Percentiles rank a stretch among this genome's conserved stretches.
These are phyloP conservation scores for Terana coerulea DNA, from an alignment of 768 basidiomycete species.

Conservation along the genomic window DNA sequence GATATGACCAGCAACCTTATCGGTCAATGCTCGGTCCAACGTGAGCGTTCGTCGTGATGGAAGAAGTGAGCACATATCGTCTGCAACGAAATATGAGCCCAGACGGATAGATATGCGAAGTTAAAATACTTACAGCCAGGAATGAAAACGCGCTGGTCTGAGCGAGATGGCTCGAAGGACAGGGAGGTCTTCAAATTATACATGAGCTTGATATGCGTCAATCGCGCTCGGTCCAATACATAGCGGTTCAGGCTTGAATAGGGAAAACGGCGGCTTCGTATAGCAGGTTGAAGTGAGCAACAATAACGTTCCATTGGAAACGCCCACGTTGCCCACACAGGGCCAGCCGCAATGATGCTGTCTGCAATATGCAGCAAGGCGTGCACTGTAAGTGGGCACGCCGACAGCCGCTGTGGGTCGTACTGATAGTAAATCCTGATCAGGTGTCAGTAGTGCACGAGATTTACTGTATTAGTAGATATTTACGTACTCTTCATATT, in stretches of 20 bases:
- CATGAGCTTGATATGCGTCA: conserved; percentile 14
- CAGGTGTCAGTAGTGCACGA: neutral
- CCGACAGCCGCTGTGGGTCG: conserved; percentile 17
- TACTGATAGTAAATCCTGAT: conserved; percentile 28
- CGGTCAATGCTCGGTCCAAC: neutral
- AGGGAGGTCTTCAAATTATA: neutral
- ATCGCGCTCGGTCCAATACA: conserved; percentile 9
- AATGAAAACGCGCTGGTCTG: neutral
- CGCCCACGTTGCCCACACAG: conserved; percentile 27
- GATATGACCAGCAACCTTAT: no score
- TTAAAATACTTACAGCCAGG: neutral
- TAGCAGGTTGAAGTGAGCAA: conserved; percentile 17
- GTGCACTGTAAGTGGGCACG: conserved; percentile 32
- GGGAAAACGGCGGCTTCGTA: conserved; percentile 19
- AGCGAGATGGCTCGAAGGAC: neutral
- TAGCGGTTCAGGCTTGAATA: conserved; percentile 15
- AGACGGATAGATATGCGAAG: neutral
- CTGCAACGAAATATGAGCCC: neutral
- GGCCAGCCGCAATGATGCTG: conserved; percentile 19
- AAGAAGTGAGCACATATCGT: neutral
- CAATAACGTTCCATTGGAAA: conserved; percentile 30
- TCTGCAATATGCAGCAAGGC: conserved; percentile 28
- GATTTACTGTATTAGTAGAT: neutral
- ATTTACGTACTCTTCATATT: conserved; percentile 35
- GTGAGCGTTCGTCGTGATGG: no score